Percentiles rank a stretch among this genome's conserved stretches.
phyloP scores from a whole-genome alignment of 768 basidiomycete genomes.

The Saitozyma sp. region DNA sequence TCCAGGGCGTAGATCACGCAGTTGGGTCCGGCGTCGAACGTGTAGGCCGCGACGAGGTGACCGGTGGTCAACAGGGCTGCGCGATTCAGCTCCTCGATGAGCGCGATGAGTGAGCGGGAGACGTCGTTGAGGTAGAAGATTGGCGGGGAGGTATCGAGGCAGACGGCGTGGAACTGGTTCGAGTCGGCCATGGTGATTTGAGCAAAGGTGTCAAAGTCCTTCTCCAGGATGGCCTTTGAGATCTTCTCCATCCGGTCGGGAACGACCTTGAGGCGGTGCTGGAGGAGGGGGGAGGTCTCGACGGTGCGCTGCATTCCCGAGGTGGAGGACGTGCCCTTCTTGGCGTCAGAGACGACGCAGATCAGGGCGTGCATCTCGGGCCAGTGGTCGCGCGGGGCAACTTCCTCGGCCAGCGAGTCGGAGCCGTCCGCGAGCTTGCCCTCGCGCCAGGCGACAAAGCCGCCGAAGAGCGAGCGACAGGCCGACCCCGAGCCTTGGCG shows the following conservation, averaged over 20 bases:
- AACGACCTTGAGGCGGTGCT: slow-evolving; percentile 87
- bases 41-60: slow-evolving; percentile 84
- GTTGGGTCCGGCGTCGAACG: slow-evolving; percentile 98
- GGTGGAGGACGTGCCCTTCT: slow-evolving; percentile 93
- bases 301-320: slow-evolving; percentile 98
- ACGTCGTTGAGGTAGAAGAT: slow-evolving; percentile 99
- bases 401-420: slow-evolving; percentile 83
- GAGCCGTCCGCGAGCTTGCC: slow-evolving; percentile 67
- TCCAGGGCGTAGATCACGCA: slow-evolving; percentile 90
- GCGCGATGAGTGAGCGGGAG: slow-evolving; percentile 81
- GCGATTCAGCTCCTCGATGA: slow-evolving; percentile 91
- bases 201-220: slow-evolving; percentile 87
- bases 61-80: slow-evolving; percentile 55
- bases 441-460: slow-evolving; percentile 93
- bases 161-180: slow-evolving; percentile 98
- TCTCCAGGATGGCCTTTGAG: slow-evolving; percentile 69
- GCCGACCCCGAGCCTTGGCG: slow-evolving; percentile 98
- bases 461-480: slow-evolving; percentile 94
- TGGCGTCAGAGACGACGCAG: slow-evolving; percentile 91
- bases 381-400: slow-evolving; percentile 86
- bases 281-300: slow-evolving; percentile 80
- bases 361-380: slow-evolving; percentile 94
- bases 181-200: slow-evolving; percentile 93
- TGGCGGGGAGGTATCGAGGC: slow-evolving; percentile 92
- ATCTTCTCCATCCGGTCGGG: slow-evolving; percentile 82